phyloP scores from a whole-genome alignment of 2,329 filamentous ascomycete species.

The Cladosporium colombiae region DNA sequence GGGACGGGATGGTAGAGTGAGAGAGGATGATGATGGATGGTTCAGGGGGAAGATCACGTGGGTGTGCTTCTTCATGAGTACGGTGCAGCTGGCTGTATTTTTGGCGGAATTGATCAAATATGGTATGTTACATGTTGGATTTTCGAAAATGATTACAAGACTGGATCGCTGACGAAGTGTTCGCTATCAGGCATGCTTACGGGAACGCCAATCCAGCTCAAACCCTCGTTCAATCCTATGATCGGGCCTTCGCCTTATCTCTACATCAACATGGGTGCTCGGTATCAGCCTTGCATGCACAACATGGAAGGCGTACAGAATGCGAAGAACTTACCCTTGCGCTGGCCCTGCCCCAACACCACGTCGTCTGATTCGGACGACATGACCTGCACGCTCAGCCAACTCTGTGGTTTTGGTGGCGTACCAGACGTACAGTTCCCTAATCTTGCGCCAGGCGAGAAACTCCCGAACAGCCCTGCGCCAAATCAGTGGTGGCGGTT shows the following conservation, averaged over 20 bases:
- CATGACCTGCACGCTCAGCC: constrained; percentile 68
- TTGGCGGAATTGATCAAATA: constrained; percentile 85
- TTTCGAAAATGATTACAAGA: background rate
- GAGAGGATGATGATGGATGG: constrained; percentile 52
- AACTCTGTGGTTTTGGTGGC: constrained; percentile 81
- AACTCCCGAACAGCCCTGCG: constrained; percentile 58
- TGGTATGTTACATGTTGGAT: constrained; percentile 54
- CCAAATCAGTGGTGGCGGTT: constrained; percentile 98
- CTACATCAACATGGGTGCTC: constrained; percentile 94
- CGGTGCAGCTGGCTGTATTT: constrained; percentile 80
- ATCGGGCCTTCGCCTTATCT: constrained; percentile 90
- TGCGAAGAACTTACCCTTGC: constrained; percentile 50
- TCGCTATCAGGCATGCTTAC: constrained; percentile 66
- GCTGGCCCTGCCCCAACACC: constrained; percentile 77
- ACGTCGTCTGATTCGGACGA: constrained; percentile 62
- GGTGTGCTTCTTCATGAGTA: constrained; percentile 77
- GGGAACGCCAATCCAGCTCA: constrained; percentile 72
- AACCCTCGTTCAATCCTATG: constrained; percentile 93
- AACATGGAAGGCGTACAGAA: constrained; percentile 63
- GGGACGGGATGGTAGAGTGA: constrained; percentile 14
- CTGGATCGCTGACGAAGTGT: background rate
- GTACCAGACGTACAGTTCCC: constrained; percentile 56
- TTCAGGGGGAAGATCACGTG: constrained; percentile 67
- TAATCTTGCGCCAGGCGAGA: constrained; percentile 49
- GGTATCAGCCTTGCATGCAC: constrained; percentile 94